These are phyloP conservation scores for Fusarium chlamydosporum DNA, from an alignment of 2,329 filamentous ascomycete species.

Conservation along the genomic window DNA sequence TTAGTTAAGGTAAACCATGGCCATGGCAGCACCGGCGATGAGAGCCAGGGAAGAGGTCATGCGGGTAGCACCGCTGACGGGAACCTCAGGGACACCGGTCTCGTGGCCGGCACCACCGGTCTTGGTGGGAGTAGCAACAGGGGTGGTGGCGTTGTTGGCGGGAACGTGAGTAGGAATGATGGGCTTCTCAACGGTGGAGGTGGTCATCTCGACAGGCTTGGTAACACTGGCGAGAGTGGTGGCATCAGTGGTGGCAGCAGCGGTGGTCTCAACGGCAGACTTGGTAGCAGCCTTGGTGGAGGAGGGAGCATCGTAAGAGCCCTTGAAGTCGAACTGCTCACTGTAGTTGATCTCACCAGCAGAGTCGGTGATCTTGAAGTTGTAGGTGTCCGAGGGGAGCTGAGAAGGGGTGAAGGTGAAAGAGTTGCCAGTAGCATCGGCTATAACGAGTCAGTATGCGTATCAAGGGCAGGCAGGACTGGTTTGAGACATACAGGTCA, in stretches of 20 bases:
- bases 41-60: constrained; percentile 54
- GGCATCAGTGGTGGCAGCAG: constrained; percentile 30
- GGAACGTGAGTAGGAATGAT: constrained; percentile 38
- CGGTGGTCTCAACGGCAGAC: constrained; percentile 31
- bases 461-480: too few relatives aligned
- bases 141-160: constrained; percentile 31
- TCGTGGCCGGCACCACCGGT: constrained; percentile 25
- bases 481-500: constrained; percentile 51
- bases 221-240: constrained; percentile 42
- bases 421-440: constrained; percentile 40
- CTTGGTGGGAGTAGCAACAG: constrained; percentile 31
- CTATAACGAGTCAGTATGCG: constrained; percentile 19
- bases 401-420: constrained; percentile 51
- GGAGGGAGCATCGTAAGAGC: constrained; percentile 41
- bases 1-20: constrained; percentile 55
- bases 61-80: constrained; percentile 52
- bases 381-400: constrained; percentile 53
- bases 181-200: constrained; percentile 29
- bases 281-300: constrained; percentile 31
- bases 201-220: constrained; percentile 33
- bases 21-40: constrained; percentile 54
- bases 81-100: constrained; percentile 46
- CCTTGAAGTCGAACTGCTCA: constrained; percentile 52
- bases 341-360: constrained; percentile 53
- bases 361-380: constrained; percentile 55